A percentile compares a stretch with the other conserved stretches of the same genome.
These are phyloP conservation scores for Aphanoascus verrucosus DNA, from an alignment of 2,329 filamentous ascomycete genomes.

Conservation along the genomic window DNA sequence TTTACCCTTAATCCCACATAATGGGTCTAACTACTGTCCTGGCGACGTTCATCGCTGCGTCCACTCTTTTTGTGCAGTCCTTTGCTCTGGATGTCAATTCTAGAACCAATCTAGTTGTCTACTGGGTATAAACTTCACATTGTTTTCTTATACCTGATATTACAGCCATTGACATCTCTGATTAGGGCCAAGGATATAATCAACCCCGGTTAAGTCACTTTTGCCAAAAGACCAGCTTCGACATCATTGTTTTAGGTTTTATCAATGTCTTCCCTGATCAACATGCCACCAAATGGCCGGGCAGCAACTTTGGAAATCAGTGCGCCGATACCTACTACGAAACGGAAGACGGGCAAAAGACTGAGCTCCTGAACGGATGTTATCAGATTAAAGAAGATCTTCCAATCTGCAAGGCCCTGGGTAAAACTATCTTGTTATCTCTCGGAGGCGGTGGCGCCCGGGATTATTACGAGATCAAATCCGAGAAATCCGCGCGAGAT, in stretches of 20 bases:
- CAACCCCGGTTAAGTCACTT: constrained; percentile 42
- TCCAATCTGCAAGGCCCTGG: constrained; percentile 30
- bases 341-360: constrained; percentile 28
- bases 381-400: constrained; percentile 36
- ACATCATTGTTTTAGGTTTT: constrained; percentile 49
- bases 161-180: constrained; percentile 7
- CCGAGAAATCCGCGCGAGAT: constrained; percentile 30
- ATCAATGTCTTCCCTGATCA: constrained; percentile 45
- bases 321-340: constrained; percentile 36
- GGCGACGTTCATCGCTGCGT: constrained; percentile 29
- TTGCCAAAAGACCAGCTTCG: constrained; percentile 42
- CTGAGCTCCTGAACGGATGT: constrained; percentile 37
- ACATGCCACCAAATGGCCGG: constrained; percentile 37
- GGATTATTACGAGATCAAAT: constrained; percentile 35
- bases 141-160: not conserved
- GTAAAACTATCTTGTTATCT: constrained; percentile 39
- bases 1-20: constrained; percentile 4
- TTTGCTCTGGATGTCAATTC: constrained; percentile 32
- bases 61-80: constrained; percentile 24
- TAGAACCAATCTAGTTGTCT: constrained; percentile 43
- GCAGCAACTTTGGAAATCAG: constrained; percentile 48
- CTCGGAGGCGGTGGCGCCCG: constrained; percentile 35
- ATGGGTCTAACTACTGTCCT: constrained; percentile 23
- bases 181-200: constrained; percentile 42
- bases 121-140: constrained; percentile 38